Evolutionary conservation across 345 rosid species (phyloP).

Genomic region (Salix viminalis): DNA sequence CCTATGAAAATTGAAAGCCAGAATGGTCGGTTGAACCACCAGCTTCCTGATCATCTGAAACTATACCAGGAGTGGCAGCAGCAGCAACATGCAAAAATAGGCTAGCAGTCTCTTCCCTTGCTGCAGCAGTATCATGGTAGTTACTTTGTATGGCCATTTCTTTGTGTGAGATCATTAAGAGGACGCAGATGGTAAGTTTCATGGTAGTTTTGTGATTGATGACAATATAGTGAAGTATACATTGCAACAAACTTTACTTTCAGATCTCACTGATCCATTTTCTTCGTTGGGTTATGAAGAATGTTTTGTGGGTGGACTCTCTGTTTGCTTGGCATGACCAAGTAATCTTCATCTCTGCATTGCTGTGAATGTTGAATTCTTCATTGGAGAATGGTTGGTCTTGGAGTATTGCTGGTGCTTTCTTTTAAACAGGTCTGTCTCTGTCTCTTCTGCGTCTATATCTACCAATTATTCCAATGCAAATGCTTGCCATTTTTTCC

Average conservation of each 20-base stretch:
- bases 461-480: too few species aligned
- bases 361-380: conserved; percentile 47
- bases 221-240: neutral
- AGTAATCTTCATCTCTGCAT: conserved; percentile 55
- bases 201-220: too few species aligned
- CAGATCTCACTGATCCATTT: neutral
- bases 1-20: conserved; percentile 47
- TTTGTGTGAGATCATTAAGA: conserved; percentile 68
- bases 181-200: conserved; percentile 43
- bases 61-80: conserved; percentile 42
- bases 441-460: neutral
- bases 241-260: neutral
- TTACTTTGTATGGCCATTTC: conserved; percentile 59
- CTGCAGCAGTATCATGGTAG: conserved; percentile 77
- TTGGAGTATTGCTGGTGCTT: conserved; percentile 41
- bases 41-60: conserved; percentile 40
- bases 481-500: too few species aligned
- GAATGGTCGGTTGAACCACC: conserved; percentile 49
- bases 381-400: conserved; percentile 62
- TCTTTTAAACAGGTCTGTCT: conserved; percentile 60
- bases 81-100: conserved; percentile 48
- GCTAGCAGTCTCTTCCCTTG: conserved; percentile 50
- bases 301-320: conserved; percentile 54
- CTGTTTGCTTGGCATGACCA: conserved; percentile 40
- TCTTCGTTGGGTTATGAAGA: conserved; percentile 39